These are phyloP conservation scores for Lasiosphaeria hispida DNA, from an alignment of 495 filamentous ascomycete species.

Conservation along the genomic window DNA sequence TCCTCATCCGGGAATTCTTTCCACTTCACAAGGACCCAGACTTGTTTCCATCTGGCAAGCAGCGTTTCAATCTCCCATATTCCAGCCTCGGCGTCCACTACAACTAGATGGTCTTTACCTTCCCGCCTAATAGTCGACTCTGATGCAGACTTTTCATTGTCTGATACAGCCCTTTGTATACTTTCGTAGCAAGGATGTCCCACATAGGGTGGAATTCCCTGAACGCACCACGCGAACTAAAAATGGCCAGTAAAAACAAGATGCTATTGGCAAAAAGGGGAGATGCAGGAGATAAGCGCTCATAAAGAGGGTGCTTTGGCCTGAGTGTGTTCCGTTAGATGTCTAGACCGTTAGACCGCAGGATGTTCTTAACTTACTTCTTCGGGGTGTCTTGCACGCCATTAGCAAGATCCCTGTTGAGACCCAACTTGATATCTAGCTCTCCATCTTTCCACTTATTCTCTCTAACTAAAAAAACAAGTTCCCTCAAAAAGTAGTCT, in stretches of 20 bases:
- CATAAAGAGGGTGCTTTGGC: not conserved
- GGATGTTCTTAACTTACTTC: not conserved
- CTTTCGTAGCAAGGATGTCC: not conserved
- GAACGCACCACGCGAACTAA: not conserved
- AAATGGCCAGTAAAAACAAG: not conserved
- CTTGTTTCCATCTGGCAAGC: too few relatives aligned
- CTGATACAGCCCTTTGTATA: too few relatives aligned
- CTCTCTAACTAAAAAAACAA: too few relatives aligned
- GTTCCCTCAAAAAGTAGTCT: too few relatives aligned
- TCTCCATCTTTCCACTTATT: not conserved
- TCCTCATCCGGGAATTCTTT: too few relatives aligned
- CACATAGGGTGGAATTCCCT: not conserved
- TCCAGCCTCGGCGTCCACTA: too few relatives aligned
- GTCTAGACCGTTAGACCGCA: not conserved
- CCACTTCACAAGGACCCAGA: too few relatives aligned
- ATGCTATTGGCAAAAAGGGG: not conserved
- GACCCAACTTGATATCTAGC: not conserved
- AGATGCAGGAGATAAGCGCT: not conserved
- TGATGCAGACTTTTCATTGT: too few relatives aligned
- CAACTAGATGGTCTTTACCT: too few relatives aligned
- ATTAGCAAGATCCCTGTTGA: too few relatives aligned
- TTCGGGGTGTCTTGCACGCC: not conserved
- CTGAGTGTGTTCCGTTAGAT: not conserved
- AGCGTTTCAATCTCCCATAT: too few relatives aligned
- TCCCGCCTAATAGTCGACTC: too few relatives aligned